phyloP scores from a whole-genome alignment of 192 early-diverging fungal genomes.

The Coemansia pectinata region DNA sequence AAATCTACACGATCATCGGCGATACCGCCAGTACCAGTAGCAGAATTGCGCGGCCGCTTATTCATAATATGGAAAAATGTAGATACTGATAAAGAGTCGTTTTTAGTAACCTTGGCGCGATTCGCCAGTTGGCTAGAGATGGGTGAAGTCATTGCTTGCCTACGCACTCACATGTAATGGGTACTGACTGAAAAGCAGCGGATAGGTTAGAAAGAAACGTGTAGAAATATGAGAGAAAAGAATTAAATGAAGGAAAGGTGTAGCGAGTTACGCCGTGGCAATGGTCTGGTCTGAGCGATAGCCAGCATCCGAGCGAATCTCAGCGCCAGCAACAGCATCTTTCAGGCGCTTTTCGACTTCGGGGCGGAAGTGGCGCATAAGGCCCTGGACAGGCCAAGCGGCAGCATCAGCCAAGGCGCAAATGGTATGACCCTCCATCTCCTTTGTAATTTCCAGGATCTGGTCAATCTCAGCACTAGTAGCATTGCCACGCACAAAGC shows the following conservation, averaged over 20 bases:
- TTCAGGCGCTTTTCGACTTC: constrained; percentile 40
- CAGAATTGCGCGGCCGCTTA: neutral
- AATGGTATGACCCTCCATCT: constrained; percentile 99
- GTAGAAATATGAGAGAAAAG: neutral
- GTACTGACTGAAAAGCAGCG: constrained; percentile 23
- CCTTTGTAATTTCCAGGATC: constrained; percentile 91
- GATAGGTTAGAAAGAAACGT: neutral
- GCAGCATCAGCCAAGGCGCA: constrained; percentile 99
- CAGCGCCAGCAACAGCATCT: constrained; percentile 28
- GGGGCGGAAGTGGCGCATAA: constrained; percentile 71
- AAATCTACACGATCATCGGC: constrained; percentile 28
- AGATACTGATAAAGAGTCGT: neutral
- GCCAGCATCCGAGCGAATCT: constrained; percentile 27
- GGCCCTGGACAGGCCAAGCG: constrained; percentile 96
- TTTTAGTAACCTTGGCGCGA: neutral
- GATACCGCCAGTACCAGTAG: neutral
- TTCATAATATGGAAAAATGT: constrained; percentile 3
- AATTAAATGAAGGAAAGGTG: neutral
- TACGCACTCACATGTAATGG: constrained; percentile 45
- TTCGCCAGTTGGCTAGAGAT: neutral
- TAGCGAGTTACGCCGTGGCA: constrained; percentile 64
- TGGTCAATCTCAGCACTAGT: constrained; percentile 89
- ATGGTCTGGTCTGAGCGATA: constrained; percentile 50
- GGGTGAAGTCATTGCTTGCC: neutral
- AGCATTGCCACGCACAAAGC: constrained; percentile 88